Evolutionary conservation across 2,329 filamentous ascomycete genomes (phyloP), one percentile per base, ranked within the genome.

Genomic region (Diaporthe caulivora): DNA sequence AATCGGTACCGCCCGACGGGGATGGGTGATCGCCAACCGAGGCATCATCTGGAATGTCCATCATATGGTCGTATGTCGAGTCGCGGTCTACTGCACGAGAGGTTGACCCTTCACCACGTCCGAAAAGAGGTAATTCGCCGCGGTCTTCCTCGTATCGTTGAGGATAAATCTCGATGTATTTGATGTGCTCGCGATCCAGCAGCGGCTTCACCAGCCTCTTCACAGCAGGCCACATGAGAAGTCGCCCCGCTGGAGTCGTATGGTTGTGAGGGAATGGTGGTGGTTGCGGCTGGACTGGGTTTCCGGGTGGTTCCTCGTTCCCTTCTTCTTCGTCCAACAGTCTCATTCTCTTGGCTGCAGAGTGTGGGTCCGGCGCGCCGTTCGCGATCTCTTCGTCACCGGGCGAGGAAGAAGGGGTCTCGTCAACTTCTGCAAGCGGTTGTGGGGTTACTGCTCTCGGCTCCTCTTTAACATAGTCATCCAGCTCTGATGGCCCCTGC

Each of bases 161-260:
- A 0, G 95, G 94, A 80, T 95, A 97, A 76, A 93, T 90, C 71
- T 90, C 89, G 34, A 92, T 87, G 69, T 87, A 87, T 42, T 86
- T 85, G 78, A 92, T 86, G 40, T 86, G 86, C 69, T 88, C 85
- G 2, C 80, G 80, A 29, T 85, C 82, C 71, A 91, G 80, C 34
- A 86, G 85, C 64, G 82, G 83, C 75, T 80, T 86, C 44, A 94
- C 91, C 79, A 98, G 80, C 75, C 87, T 84, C 80, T 87, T 83
- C 71, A 97, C 94, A 0, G 91, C 88, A 0, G 89, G 89, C 91
- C 93, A 95, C 60, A 89, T 87, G 37, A 98, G 85, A 24, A 98
- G 86, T 75, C 95, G 90, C 67, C 97, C 94, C 1, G 95, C 95
- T n/a, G 95, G 91, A 0, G 95, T 98, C 0, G 94, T 97, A 79